A percentile compares a stretch with the other conserved stretches of the same genome.
Conservation (phyloP, 2,329 filamentous ascomycete genomes). For the Sporothrix inflata region DNA sequence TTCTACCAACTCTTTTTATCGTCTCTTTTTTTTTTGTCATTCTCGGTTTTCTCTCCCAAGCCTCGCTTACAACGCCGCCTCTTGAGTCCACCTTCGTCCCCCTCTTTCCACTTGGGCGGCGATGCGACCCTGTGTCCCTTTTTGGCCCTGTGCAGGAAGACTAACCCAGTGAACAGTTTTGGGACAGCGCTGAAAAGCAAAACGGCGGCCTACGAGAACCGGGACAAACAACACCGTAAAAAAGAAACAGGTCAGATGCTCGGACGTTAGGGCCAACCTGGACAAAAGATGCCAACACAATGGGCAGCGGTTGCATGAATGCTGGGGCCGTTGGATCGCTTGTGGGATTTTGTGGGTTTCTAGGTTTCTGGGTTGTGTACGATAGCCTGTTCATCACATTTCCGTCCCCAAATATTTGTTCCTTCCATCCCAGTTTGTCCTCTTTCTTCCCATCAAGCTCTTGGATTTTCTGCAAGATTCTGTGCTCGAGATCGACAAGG, state of each 20-base stretch:
- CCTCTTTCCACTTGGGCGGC: not conserved
- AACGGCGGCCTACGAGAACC: not conserved
- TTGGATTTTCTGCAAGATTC: conserved; percentile 19
- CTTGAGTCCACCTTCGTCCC: not conserved
- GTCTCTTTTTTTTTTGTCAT: not conserved
- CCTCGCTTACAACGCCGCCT: not conserved
- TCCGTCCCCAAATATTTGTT: not conserved
- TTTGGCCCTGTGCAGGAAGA: conserved; percentile 27
- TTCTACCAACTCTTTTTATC: not conserved
- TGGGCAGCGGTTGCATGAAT: not conserved
- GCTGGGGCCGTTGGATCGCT: not conserved
- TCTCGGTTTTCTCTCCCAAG: not conserved
- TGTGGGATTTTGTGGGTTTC: not conserved
- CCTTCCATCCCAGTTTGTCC: not conserved
- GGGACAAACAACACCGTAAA: not conserved
- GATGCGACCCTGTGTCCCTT: conserved; percentile 23
- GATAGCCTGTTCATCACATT: not conserved
- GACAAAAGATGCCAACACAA: not conserved
- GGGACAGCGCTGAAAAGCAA: not conserved
- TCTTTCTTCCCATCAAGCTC: not conserved
- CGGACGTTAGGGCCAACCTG: not conserved
- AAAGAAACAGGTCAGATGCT: not conserved
- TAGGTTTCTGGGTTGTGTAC: conserved; percentile 5
- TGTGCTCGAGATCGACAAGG: conserved; percentile 16
- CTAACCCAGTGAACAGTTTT: not conserved